phyloP scores from a whole-genome alignment of 495 filamentous ascomycete genomes.

The Neurospora sp. region DNA sequence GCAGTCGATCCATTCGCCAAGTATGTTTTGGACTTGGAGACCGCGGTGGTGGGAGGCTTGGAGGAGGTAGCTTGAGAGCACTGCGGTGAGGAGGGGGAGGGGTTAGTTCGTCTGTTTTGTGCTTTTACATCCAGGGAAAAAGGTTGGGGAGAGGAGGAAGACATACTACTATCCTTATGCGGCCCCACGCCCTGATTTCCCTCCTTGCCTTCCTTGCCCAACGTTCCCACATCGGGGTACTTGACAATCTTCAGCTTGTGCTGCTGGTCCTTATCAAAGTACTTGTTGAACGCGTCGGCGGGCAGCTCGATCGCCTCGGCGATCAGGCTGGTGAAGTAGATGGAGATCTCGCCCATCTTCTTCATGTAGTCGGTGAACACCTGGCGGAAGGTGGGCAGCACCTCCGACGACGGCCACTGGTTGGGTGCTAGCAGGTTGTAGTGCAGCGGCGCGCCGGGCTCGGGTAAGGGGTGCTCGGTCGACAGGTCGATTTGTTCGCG shows the following conservation, averaged over 20 bases:
- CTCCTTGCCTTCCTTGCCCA: constrained; percentile 34
- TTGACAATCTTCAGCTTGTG: constrained; percentile 92
- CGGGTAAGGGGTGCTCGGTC: constrained; percentile 60
- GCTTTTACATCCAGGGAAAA: too few species aligned
- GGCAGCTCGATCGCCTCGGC: constrained; percentile 79
- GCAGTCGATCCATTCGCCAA: constrained; percentile 68
- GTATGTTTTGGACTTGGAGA: constrained; percentile 81
- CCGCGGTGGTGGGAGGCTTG: constrained; percentile 74
- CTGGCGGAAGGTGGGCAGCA: constrained; percentile 62
- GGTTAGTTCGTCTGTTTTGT: background rate
- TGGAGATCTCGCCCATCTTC: constrained; percentile 58
- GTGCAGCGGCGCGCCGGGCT: constrained; percentile 56
- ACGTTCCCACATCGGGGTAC: constrained; percentile 55
- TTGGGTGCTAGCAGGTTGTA: constrained; percentile 76
- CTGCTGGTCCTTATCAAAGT: constrained; percentile 73
- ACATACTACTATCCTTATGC: constrained; percentile 73
- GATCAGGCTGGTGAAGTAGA: constrained; percentile 72
- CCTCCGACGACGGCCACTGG: constrained; percentile 68
- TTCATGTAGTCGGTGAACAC: constrained; percentile 66
- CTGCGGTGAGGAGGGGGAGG: background rate
- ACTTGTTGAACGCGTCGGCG: constrained; percentile 61
- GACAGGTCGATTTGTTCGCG: constrained; percentile 90
- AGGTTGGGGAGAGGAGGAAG: background rate
- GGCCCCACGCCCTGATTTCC: constrained; percentile 72
- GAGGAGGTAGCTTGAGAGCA: constrained; percentile 77